phyloP scores from a whole-genome alignment of 306 rosid genomes.

The Dryas drummondii region DNA sequence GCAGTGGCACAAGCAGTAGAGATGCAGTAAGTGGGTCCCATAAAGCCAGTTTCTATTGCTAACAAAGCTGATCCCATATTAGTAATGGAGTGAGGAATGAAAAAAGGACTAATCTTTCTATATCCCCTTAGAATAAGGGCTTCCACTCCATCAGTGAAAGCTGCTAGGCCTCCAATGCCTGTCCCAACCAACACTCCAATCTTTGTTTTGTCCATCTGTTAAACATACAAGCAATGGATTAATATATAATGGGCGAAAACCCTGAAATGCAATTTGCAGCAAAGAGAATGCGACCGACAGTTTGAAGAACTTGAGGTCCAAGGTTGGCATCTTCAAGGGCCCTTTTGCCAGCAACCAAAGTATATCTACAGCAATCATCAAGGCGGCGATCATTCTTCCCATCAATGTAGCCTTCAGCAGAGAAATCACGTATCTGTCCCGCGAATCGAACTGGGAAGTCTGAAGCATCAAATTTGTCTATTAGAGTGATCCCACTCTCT shows the following conservation, averaged over 20 bases:
- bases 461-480: constrained; percentile 68
- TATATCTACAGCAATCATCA: constrained; percentile 63
- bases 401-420: constrained; percentile 57
- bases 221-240: neutral
- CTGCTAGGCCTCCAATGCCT: constrained; percentile 64
- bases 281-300: constrained; percentile 32
- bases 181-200: constrained; percentile 67
- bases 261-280: neutral
- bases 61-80: constrained; percentile 72
- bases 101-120: constrained; percentile 53
- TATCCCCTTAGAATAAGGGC: constrained; percentile 47
- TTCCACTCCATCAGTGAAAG: constrained; percentile 50
- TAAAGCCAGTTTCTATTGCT: constrained; percentile 66
- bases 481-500: constrained; percentile 68
- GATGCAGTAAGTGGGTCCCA: constrained; percentile 74
- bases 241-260: constrained; percentile 1
- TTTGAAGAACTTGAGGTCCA: constrained; percentile 49
- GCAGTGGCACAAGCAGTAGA: constrained; percentile 83
- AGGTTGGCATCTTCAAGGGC: constrained; percentile 77
- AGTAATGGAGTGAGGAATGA: constrained; percentile 53
- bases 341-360: constrained; percentile 61
- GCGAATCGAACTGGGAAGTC: constrained; percentile 51
- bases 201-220: constrained; percentile 59
- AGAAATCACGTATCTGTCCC: constrained; percentile 60
- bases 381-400: constrained; percentile 55